Evolutionary conservation across 352 stramenopile genomes (phyloP).

Genomic region (Globisporangium barbulae): DNA sequence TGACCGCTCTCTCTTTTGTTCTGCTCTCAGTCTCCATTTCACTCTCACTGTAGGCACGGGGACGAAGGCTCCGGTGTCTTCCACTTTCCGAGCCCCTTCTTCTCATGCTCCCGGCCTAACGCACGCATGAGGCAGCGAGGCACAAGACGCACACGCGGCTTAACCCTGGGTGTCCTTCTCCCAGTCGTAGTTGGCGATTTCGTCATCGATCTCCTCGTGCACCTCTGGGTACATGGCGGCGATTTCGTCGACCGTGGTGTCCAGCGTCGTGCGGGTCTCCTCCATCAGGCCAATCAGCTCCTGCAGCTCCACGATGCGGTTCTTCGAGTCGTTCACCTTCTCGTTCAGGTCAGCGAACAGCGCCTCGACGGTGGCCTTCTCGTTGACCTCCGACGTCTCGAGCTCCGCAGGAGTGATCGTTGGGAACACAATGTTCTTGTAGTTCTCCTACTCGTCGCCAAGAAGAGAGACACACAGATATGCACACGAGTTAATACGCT

Average conservation of each 20-base stretch:
- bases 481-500: constrained; percentile 1
- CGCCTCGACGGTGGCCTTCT: constrained; percentile 74
- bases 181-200: constrained; percentile 89
- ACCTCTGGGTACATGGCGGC: constrained; percentile 86
- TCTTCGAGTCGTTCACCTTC: constrained; percentile 84
- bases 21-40: not conserved
- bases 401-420: constrained; percentile 73
- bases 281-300: constrained; percentile 81
- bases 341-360: constrained; percentile 77
- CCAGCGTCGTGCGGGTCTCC: constrained; percentile 79
- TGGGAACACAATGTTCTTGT: constrained; percentile 83
- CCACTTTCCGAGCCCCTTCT: not conserved
- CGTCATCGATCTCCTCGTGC: constrained; percentile 82
- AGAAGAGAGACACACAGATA: not conserved
- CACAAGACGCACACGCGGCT: constrained; percentile 5
- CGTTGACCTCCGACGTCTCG: constrained; percentile 68
- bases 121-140: not conserved
- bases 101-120: not conserved
- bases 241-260: constrained; percentile 84
- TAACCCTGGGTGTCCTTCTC: constrained; percentile 87
- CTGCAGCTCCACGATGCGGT: constrained; percentile 83
- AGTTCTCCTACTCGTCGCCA: constrained; percentile 44
- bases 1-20: not conserved
- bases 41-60: not conserved
- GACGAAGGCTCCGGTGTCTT: not conserved